Evolutionary conservation across 495 filamentous ascomycete genomes (phyloP), one percentile per base, ranked within the genome.

Genomic region (Cairneyella variabilis): DNA sequence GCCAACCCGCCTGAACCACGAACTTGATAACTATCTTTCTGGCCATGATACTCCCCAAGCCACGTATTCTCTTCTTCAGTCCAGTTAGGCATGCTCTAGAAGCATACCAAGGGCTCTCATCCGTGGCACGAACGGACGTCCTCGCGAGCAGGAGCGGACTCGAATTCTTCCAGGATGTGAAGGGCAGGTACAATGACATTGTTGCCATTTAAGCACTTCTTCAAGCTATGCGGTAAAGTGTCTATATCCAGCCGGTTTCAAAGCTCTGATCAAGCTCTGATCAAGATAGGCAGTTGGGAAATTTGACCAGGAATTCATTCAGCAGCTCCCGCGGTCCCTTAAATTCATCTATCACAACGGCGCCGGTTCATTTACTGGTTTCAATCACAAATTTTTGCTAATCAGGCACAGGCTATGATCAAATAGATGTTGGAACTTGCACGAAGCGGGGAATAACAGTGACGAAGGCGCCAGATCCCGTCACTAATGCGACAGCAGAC

Each of bases 301-400:
- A 1, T 62, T 89, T n/a, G 78, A 89, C 56, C 71, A 71, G 30
- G 84, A 88, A 62, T 66, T 90, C 17, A 66, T 88, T 20, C 69
- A 70, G 12, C 74, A 69, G 4, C 67, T 90, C 0, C 89, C 89
- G 0, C 63, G 67, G 28, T 84, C 78, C 3, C 65, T 93, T 30
- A 83, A 78, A 53, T 95, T 86, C 67, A 76, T 95, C 58, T 86
- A 81, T 62, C 90, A 95, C 65, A 91, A 89, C 61, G 90, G 72
- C 66, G 65, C 46, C 23, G 46, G 46, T 49, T 27, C 14, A 6
- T 12, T 28, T 41, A 7, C 8, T 20, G 10, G 20, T 11, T 6
- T 26, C 42, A 46, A 6, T 7, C 42, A 46, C 9, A 11, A 46
- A 23, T 46, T 6, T 8, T 21, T 22, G 17, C 9, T 46, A 46